Conservation (phyloP, 2,329 filamentous ascomycete species). For the Pseudogymnoascus pannorum region DNA sequence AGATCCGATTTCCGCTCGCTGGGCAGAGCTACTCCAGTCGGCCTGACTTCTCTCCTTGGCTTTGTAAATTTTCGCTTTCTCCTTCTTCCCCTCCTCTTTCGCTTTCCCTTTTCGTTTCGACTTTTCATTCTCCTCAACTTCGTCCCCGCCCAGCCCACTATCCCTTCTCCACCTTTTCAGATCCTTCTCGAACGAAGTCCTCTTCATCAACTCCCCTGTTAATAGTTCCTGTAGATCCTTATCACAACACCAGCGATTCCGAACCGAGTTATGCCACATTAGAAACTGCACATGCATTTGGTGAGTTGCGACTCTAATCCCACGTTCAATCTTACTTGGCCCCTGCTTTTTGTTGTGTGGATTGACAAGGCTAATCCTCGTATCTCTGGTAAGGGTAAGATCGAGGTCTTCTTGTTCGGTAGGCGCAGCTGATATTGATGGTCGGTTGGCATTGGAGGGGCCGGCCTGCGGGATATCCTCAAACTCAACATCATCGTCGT, state of each 20-base stretch:
- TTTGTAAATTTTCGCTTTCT: conserved; percentile 29
- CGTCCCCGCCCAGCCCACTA: conserved; percentile 47
- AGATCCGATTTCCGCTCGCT: conserved; percentile 59
- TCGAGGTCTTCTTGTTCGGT: conserved; percentile 61
- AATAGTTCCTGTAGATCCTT: conserved; percentile 66
- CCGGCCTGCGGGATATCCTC: conserved; percentile 47
- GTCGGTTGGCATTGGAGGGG: conserved; percentile 30
- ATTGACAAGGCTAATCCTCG: conserved; percentile 53
- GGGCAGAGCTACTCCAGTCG: conserved; percentile 67
- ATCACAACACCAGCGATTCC: conserved; percentile 81
- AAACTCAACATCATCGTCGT: conserved; percentile 57
- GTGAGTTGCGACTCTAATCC: conserved; percentile 71
- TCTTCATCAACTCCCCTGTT: conserved; percentile 62
- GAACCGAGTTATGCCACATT: conserved; percentile 80
- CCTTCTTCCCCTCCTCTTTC: conserved; percentile 28
- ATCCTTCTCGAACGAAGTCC: conserved; percentile 54
- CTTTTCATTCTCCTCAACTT: conserved; percentile 33
- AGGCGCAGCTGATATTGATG: conserved; percentile 36
- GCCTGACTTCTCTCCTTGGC: conserved; percentile 37
- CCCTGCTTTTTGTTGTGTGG: conserved; percentile 67
- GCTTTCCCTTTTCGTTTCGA: conserved; percentile 30
- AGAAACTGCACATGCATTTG: conserved; percentile 82
- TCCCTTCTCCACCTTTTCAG: conserved; percentile 64
- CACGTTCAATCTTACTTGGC: conserved; percentile 74
- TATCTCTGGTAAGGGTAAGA: conserved; percentile 57